Base-by-base conservation (phyloP, 192 early-diverging fungal species). In the Chytriomyces confervae region DNA sequence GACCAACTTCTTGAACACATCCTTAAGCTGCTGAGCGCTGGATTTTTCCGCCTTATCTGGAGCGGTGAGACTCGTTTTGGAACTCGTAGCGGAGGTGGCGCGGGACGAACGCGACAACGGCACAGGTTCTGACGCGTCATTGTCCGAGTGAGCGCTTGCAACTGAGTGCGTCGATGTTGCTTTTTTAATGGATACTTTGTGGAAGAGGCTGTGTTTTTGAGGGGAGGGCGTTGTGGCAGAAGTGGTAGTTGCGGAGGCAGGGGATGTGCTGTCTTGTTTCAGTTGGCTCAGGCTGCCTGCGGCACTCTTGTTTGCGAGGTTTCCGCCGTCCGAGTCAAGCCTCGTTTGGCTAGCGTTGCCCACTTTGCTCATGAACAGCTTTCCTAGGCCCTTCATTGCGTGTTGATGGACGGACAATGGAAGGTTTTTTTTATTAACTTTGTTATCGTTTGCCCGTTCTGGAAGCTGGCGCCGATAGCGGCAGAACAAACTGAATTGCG, bases 1-100 rank as follows among this genome's bases (percentile, higher is more conserved):
- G 16, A 74, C 72, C 10, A 74, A 36, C 53, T 63, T 61, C n/a
- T 20, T 74, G 3, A 74, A 61, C 8, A 46, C 57, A 18, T 74
- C 72, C 45, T 74, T 74, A 8, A 74, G 57, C 7, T 62, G 43
- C 16, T 63, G 45, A 3, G 72, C 72, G 20, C 20, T 20, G 3
- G 16, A n/a, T 57, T 57, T 20, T 13, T 20, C 20, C 20, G 53
- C 20, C 53, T 57, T 57, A 3, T 20, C 20, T 20, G 20, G 16
- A n/a, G 13, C 0, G 20, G 16, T 57, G 16, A 57, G 53, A 20
- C 20, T 57, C 20, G 53, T n/a, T 57, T 57, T 57, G 53, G 53
- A 57, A 5, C 53, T 57, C 53, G 20, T 20, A 3, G 20, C 53
- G 2, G 16, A n/a, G 53, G 13, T 13, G 20, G 16, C 53, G 53